Evolutionary conservation across 2,329 filamentous ascomycete species (phyloP).

Genomic region (Pseudogymnoascus sp.): DNA sequence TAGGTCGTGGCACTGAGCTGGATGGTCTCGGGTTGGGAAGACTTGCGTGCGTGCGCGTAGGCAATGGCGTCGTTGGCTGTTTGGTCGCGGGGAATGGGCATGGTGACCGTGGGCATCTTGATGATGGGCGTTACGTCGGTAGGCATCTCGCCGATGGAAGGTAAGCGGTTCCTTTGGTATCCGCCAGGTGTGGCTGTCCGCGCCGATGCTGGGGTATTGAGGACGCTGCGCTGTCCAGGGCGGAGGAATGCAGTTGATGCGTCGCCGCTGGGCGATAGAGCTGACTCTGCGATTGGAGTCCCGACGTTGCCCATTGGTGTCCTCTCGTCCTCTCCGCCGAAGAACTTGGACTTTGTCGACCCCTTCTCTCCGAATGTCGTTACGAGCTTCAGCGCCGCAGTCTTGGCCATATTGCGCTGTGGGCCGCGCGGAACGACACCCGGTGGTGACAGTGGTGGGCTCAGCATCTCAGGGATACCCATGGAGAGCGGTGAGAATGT

Average conservation of each 20-base stretch:
- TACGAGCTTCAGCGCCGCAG: conserved; percentile 80
- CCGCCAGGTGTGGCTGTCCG: conserved; percentile 52
- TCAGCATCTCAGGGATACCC: conserved; percentile 52
- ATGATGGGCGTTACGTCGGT: conserved; percentile 31
- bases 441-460: conserved; percentile 67
- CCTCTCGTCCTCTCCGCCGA: conserved; percentile 46
- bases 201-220: conserved; percentile 62
- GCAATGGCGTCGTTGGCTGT: conserved; percentile 21
- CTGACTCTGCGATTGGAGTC: conserved; percentile 79
- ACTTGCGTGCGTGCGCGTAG: conserved; percentile 23
- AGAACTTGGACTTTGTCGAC: conserved; percentile 54
- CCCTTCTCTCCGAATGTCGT: conserved; percentile 69
- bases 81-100: conserved; percentile 15
- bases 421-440: conserved; percentile 48
- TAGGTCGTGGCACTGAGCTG: conserved; percentile 31
- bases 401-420: conserved; percentile 58
- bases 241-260: conserved; percentile 57
- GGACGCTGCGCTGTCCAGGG: conserved; percentile 57
- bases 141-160: conserved; percentile 68
- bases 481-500: conserved; percentile 49
- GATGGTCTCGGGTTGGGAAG: conserved; percentile 27
- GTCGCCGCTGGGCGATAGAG: conserved; percentile 59
- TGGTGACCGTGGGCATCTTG: conserved; percentile 15
- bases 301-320: conserved; percentile 77
- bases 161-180: conserved; percentile 56